Evolutionary conservation across 768 basidiomycete species (phyloP).

Genomic region (Agaricus sinodeliciosus): DNA sequence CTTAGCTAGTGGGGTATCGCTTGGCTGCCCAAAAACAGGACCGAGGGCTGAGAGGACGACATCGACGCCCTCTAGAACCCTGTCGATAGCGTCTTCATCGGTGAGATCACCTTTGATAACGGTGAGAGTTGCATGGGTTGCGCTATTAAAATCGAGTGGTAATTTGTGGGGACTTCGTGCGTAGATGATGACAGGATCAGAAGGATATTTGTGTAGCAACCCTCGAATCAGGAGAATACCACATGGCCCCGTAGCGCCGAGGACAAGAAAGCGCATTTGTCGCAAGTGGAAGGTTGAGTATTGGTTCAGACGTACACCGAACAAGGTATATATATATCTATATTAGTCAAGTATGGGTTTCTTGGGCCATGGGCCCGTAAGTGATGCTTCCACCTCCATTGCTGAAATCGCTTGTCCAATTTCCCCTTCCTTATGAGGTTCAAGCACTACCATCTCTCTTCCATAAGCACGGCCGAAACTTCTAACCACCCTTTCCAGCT

Average conservation of each 20-base stretch:
- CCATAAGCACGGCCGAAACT: slow-evolving; percentile 42
- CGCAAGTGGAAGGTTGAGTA: neutral
- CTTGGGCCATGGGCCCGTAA: slow-evolving; percentile 35
- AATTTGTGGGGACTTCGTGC: slow-evolving; percentile 62
- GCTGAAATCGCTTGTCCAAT: slow-evolving; percentile 39
- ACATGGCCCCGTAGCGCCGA: slow-evolving; percentile 64
- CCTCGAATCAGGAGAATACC: slow-evolving; percentile 55
- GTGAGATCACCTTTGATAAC: slow-evolving; percentile 51
- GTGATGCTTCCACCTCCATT: slow-evolving; percentile 38
- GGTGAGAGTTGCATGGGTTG: slow-evolving; percentile 31
- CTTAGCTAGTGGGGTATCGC: slow-evolving; percentile 53
- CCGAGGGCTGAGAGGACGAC: slow-evolving; percentile 66
- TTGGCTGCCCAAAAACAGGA: slow-evolving; percentile 37
- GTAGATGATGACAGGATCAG: slow-evolving; percentile 46
- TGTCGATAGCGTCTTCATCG: slow-evolving; percentile 40
- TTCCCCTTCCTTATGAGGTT: slow-evolving; percentile 35
- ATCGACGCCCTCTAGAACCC: slow-evolving; percentile 51
- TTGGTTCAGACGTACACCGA: too few species aligned
- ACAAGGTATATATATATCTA: too few species aligned
- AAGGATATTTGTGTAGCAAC: slow-evolving; percentile 33
- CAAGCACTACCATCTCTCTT: slow-evolving; percentile 41
- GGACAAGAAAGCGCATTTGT: slow-evolving; percentile 46
- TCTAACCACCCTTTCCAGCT: slow-evolving; percentile 43
- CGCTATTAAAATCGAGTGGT: slow-evolving; percentile 38
- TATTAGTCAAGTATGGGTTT: slow-evolving; percentile 14